Evolutionary conservation across 2,329 filamentous ascomycete species (phyloP).

Genomic region (Malbranchea cinnamomea): DNA sequence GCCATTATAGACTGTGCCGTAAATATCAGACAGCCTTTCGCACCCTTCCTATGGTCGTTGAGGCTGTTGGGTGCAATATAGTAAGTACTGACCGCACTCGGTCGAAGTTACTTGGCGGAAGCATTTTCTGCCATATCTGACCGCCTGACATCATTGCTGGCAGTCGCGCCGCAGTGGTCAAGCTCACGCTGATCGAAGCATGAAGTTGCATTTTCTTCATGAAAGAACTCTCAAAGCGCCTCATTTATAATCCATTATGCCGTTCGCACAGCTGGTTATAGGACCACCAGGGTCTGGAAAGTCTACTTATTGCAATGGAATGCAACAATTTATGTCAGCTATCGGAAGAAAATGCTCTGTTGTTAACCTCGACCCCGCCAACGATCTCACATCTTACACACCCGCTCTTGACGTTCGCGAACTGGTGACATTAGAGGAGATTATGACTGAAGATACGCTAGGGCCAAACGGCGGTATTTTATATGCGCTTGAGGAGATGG

Average conservation of each 20-base stretch:
- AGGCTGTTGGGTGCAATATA: not conserved
- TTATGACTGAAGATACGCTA: constrained; percentile 81
- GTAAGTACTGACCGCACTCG: not conserved
- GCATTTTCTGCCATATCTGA: constrained; percentile 1
- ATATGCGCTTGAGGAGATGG: constrained; percentile 88
- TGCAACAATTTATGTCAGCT: constrained; percentile 95
- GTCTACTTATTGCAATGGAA: constrained; percentile 96
- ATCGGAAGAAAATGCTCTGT: constrained; percentile 91
- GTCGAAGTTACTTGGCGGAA: not conserved
- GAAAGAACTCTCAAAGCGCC: not conserved
- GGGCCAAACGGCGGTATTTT: constrained; percentile 87
- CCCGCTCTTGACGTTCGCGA: constrained; percentile 82
- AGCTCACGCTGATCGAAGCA: not conserved
- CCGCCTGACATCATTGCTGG: not conserved
- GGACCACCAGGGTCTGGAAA: constrained; percentile 94
- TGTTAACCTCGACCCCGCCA: constrained; percentile 92
- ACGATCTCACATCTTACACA: constrained; percentile 79
- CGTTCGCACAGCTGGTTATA: constrained; percentile 64
- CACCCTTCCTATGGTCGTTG: constrained; percentile 1
- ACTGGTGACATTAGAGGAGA: constrained; percentile 78
- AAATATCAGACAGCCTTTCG: constrained; percentile 1
- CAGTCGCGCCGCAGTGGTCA: not conserved
- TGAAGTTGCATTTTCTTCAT: not conserved
- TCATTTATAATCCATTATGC: constrained; percentile 28
- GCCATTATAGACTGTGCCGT: constrained; percentile 4